Conservation (phyloP, 805 yeast species). For the Dipodascus geniculatus region DNA sequence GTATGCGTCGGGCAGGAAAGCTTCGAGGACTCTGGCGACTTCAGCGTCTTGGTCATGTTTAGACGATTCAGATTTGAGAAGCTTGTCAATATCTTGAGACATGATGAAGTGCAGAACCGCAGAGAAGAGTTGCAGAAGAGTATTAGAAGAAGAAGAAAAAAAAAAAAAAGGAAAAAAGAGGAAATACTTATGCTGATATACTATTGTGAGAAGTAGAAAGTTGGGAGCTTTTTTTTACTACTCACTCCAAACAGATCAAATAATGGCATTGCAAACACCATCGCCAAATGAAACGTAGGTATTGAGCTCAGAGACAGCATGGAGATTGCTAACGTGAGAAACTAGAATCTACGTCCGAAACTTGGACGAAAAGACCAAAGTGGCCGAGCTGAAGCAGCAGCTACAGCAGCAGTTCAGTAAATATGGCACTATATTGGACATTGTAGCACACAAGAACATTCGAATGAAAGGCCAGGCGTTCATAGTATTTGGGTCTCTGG, state of each 20-base stretch:
- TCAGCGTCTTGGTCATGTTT: conserved; percentile 36
- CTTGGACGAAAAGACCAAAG: conserved; percentile 55
- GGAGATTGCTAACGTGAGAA: not conserved
- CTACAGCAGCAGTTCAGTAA: conserved; percentile 33
- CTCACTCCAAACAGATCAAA: too few relatives aligned
- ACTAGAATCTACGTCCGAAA: conserved; percentile 49
- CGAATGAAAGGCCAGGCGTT: conserved; percentile 77
- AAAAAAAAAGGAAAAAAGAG: too few relatives aligned
- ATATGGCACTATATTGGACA: conserved; percentile 37
- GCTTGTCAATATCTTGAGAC: conserved; percentile 20
- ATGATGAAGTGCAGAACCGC: not conserved
- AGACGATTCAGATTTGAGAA: conserved; percentile 20
- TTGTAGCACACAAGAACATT: conserved; percentile 50
- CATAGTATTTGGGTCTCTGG: conserved; percentile 38
- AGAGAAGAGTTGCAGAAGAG: too few relatives aligned
- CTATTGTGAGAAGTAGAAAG: too few relatives aligned
- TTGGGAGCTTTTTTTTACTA: too few relatives aligned
- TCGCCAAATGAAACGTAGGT: conserved; percentile 5
- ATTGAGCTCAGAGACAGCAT: not conserved
- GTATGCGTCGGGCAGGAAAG: conserved; percentile 42
- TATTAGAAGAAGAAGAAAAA: too few relatives aligned
- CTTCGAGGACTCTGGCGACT: conserved; percentile 39
- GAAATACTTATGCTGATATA: too few relatives aligned
- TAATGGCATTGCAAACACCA: not conserved
- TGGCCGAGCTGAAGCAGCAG: conserved; percentile 35